phyloP scores from a whole-genome alignment of 306 rosid species.

The Morella rubra region DNA sequence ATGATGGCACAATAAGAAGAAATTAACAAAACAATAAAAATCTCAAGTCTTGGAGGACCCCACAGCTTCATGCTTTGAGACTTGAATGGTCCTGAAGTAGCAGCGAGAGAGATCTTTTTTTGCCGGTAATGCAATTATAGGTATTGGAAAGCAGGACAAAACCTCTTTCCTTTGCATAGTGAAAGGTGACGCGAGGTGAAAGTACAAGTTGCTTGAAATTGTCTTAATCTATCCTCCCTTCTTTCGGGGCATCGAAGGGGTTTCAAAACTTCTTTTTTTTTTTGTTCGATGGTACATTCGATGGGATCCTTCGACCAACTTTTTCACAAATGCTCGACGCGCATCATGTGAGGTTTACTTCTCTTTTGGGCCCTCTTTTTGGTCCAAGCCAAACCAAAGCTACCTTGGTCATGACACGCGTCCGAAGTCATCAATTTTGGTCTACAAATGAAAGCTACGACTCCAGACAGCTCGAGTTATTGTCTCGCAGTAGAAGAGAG shows the following conservation, averaged over 20 bases:
- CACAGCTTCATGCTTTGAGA: constrained; percentile 13
- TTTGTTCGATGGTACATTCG: constrained; percentile 23
- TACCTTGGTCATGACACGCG: not conserved
- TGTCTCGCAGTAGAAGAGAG: no score
- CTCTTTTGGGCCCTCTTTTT: constrained; percentile 20
- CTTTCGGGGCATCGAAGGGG: constrained; percentile 34
- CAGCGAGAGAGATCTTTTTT: not conserved
- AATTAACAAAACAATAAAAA: constrained; percentile 23
- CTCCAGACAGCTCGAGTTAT: no score
- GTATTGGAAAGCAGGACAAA: constrained; percentile 28
- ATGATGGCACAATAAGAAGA: constrained; percentile 38
- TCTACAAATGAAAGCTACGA: no score
- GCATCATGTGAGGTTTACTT: constrained; percentile 40
- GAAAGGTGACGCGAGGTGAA: constrained; percentile 43
- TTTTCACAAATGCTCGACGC: constrained; percentile 32
- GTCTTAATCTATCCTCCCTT: constrained; percentile 23
- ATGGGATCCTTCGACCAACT: constrained; percentile 10
- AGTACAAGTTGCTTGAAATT: constrained; percentile 43
- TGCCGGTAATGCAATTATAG: not conserved
- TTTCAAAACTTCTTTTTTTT: constrained; percentile 10
- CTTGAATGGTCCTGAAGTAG: constrained; percentile 40
- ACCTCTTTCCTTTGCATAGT: constrained; percentile 26
- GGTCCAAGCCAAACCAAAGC: not conserved
- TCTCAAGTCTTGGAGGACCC: constrained; percentile 19
- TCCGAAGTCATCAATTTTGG: no score